phyloP scores from a whole-genome alignment of 768 basidiomycete genomes.

The Phallus indusiatus region DNA sequence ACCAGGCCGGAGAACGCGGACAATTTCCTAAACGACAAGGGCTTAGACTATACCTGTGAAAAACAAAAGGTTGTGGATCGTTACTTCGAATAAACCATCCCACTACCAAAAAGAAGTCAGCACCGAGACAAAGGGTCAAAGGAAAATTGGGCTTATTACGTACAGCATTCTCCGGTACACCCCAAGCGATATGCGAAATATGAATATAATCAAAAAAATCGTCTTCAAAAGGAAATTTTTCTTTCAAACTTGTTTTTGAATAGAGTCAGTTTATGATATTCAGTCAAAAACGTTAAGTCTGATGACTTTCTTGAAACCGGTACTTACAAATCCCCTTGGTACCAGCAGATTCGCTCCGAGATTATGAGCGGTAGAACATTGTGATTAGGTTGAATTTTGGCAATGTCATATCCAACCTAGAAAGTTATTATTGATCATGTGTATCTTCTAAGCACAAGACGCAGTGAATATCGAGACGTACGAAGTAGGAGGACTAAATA shows the following conservation, averaged over 20 bases:
- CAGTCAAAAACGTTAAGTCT: slow-evolving; percentile 5
- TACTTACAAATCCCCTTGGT: slow-evolving; percentile 69
- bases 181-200: slow-evolving; percentile 52
- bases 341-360: slow-evolving; percentile 56
- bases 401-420: slow-evolving; percentile 73
- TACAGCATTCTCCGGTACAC: slow-evolving; percentile 46
- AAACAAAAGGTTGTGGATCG: background rate
- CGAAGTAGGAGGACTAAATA: slow-evolving; percentile 3
- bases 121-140: background rate
- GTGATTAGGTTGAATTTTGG: slow-evolving; percentile 57
- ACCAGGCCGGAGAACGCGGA: slow-evolving; percentile 57
- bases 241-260: slow-evolving; percentile 50
- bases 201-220: slow-evolving; percentile 81
- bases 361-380: slow-evolving; percentile 40
- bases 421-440: background rate
- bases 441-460: slow-evolving; percentile 6
- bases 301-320: background rate
- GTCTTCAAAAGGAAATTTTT: slow-evolving; percentile 70
- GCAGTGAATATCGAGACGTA: slow-evolving; percentile 2
- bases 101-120: slow-evolving; percentile 34
- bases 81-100: slow-evolving; percentile 57
- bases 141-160: background rate
- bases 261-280: background rate
- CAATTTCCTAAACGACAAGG: slow-evolving; percentile 47
- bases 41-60: background rate